Evolutionary conservation across 805 yeast genomes (phyloP), one percentile per base, ranked within the genome.

Genomic region (Myxozyma geophila): DNA sequence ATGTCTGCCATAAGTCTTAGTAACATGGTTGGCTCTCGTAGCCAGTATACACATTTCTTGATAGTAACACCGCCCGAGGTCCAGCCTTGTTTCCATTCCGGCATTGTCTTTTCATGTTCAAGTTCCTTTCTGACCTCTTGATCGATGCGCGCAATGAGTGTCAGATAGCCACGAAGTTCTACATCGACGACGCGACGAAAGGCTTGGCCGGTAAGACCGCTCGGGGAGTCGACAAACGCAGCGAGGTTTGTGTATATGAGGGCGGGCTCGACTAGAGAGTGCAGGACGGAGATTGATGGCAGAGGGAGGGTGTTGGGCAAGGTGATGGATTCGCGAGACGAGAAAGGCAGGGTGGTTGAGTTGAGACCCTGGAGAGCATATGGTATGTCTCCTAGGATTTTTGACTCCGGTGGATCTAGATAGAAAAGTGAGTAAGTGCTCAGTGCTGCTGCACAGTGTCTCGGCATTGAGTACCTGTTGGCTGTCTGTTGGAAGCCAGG

Each of bases 241-340:
- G 73, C 74, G 41, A 90, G 74, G 49, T 78, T 74, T 57, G 81
- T 80, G 74, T 83, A 90, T 2, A 91, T 75, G 40, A 92, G 75
- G 0, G 90, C 93, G 0, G 91, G 88, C 73, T 92, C 97, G 47
- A 87, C 77, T 1, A 89, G 75, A 35, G 80, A 74, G 60, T 81
- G 84, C 39, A 90, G 73, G 35, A 85, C 70, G 0, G 86, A 85
- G 51, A 87, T 80, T 28, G 83, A 78, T 6, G 91, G 83, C 64
- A 81, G 82, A 33, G 86, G 83, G 15, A 88, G 74, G 49, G 79
- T 78, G 0, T 74, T 65, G 0, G 95, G 92, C 2, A 89, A 71
- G 72, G 63, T 36, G 37, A 66, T 36, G 13, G 62, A 48, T 19
- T 51, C 17, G 17, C 54, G 23, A 21, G 47, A 59, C 7, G 57